Base-by-base conservation (phyloP, 148 eudicot genomes). In the Camellia granthamiana region DNA sequence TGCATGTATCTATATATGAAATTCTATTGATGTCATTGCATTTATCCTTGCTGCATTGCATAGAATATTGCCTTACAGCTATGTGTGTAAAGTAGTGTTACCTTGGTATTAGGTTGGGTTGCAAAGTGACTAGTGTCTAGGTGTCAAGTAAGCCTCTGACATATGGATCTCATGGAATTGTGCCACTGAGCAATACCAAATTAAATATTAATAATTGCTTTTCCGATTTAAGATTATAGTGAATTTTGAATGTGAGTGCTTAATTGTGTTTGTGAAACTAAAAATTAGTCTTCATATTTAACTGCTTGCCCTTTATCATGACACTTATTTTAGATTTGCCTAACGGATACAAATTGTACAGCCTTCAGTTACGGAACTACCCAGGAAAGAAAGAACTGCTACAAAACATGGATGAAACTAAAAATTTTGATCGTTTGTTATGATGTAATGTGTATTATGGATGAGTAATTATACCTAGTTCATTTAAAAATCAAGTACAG, bases 301-400 rank as follows among this genome's bases (percentile, higher is more conserved):
- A 67, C 19, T 56, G 47, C 6, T 56, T 74, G 77, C 77, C 23
- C 43, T 72, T 72, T 23, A 23, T 72, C 46, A 74, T 75, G 77
- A 15, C 52, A 58, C 52, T 75, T 41, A 5, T 58, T 59, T 42
- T 59, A 10, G 47, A 46, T 8, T 59, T 59, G 15, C 77, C 66
- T 38, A 19, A 59, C 11, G 18, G 30, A 74, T 74, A 61, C 64
- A 42, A 74, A 23, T 23, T 23, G 23, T 23, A 23, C 23, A 23
- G 23, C 23, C 23, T 23, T 23, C 23, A 23, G 23, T 23, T 23
- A 23, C 23, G 23, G 23, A 23, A 23, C 23, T 23, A 23, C 23
- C 23, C 23, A 23, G 23, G 23, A 23, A 23, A 23, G 23, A 23
- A 23, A 23, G 23, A 23, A 23, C 23, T 23, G 23, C 23, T 23